A percentile compares a stretch with the other conserved stretches of the same genome.
Evolutionary conservation across 306 rosid species (phyloP).

Genomic region (Gillenia trifoliata): DNA sequence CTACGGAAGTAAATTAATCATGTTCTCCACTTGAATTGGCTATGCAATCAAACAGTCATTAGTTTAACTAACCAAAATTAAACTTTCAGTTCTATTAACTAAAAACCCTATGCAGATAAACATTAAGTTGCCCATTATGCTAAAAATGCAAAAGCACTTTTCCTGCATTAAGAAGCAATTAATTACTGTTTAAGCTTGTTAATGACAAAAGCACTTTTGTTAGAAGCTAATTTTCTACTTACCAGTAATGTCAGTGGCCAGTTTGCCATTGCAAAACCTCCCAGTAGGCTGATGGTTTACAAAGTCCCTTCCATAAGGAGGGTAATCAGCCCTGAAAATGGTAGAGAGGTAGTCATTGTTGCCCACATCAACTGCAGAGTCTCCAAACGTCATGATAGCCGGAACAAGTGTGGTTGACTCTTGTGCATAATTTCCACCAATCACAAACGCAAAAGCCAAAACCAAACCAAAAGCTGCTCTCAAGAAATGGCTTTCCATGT

Average conservation of each 20-base stretch:
- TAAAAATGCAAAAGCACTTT: neutral
- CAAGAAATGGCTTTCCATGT: constrained; percentile 29
- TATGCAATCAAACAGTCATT: neutral
- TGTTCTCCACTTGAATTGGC: constrained; percentile 13
- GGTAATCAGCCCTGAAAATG: constrained; percentile 75
- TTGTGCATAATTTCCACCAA: constrained; percentile 43
- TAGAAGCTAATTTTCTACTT: constrained; percentile 1
- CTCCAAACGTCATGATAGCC: constrained; percentile 82
- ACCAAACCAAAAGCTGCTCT: constrained; percentile 39
- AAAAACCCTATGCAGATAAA: too few species aligned
- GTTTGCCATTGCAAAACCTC: constrained; percentile 89
- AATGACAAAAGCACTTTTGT: neutral
- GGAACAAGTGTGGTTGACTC: constrained; percentile 68
- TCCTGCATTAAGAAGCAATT: neutral
- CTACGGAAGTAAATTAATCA: constrained; percentile 9
- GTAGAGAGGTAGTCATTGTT: constrained; percentile 79
- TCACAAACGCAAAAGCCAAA: constrained; percentile 27
- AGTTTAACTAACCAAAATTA: neutral
- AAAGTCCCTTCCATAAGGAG: constrained; percentile 97
- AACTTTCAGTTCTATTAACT: neutral
- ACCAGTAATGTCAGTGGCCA: constrained; percentile 96
- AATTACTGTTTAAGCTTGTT: neutral
- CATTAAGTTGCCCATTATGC: too few species aligned
- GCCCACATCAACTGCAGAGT: constrained; percentile 88
- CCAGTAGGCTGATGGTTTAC: constrained; percentile 80